phyloP scores from a whole-genome alignment of 2,329 filamentous ascomycete species.

The Pestalotiopsis sp. region DNA sequence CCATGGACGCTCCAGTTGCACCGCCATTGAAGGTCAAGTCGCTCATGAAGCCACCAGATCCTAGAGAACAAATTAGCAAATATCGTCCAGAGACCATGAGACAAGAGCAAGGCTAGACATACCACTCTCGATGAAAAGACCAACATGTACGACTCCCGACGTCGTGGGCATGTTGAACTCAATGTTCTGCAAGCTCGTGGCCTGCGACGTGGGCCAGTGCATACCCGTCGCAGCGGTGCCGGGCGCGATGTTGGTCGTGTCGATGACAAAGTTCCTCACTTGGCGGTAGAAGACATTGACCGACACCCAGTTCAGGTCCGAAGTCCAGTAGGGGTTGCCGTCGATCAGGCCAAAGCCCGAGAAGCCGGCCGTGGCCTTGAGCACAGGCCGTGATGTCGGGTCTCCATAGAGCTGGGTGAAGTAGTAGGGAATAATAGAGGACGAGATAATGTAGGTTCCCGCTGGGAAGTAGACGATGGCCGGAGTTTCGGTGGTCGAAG shows the following conservation, averaged over 20 bases:
- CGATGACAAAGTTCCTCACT: constrained; percentile 67
- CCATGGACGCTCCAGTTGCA: constrained; percentile 63
- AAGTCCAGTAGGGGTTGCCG: constrained; percentile 51
- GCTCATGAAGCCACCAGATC: constrained; percentile 46
- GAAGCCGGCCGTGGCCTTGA: constrained; percentile 58
- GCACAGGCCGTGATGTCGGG: constrained; percentile 55
- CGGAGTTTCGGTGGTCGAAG: constrained; percentile 42
- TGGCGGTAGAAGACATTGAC: constrained; percentile 68
- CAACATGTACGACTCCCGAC: constrained; percentile 31
- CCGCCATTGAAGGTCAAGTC: constrained; percentile 68
- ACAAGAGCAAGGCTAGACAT: constrained; percentile 14
- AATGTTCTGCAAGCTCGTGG: constrained; percentile 54
- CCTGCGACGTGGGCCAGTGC: constrained; percentile 69
- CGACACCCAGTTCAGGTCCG: constrained; percentile 42
- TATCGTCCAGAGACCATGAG: constrained; percentile 10
- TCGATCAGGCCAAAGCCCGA: constrained; percentile 60
- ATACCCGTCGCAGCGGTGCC: constrained; percentile 45
- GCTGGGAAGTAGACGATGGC: constrained; percentile 47
- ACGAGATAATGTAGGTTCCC: constrained; percentile 59
- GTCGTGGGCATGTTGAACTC: constrained; percentile 47
- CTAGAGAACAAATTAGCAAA: constrained; percentile 23
- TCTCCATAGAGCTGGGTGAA: constrained; percentile 66
- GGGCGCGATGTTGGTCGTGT: constrained; percentile 42
- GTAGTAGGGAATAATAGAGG: constrained; percentile 64
- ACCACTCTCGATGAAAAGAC: constrained; percentile 37